Evolutionary conservation across 2,329 filamentous ascomycete species (phyloP), one percentile per base, ranked within the genome.

Genomic region (Endocalyx cinctus): DNA sequence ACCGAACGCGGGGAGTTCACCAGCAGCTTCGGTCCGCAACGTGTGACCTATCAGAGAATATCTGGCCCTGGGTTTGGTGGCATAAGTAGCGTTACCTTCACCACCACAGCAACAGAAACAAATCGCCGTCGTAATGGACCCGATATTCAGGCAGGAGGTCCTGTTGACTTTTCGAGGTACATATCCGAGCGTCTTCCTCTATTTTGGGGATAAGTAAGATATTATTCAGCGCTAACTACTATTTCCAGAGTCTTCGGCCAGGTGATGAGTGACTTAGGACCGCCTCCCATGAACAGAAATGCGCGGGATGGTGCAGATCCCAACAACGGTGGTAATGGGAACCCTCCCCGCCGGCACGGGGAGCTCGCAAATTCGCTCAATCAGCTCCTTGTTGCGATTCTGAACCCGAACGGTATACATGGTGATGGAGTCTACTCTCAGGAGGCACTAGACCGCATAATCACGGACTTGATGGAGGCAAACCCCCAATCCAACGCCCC

Each of bases 401-500:
- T 80, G 25, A 70, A 69, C 33, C 72, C 74, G 11, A 64, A 69
- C 37, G 70, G 64, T 6, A 60, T 66, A 12, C 69, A 75, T 38
- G 86, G 88, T 14, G 90, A 97, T 58, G 86, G 82, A 6, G 90
- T 95, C 1, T 94, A 90, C 57, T 84, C 84, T 0, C 87, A 97
- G 60, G 88, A 95, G 62, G 89, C 85, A 3, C 67, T 97, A 19
- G 90, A 98, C 55, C 78, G 84, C 20, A 86, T 97, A 44, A 84
- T 98, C 35, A 84, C 86, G 0, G 77, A 84, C 47, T 69, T 97
- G 27, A 92, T 96, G 82, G 90, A 96, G 47, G 78, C 86, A 39
- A 83, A 88, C 37, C 74, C 79, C 3, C 73, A 73, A 33, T 83
- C 82, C 1, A 87, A 84, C 46, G 90, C 86, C 1, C 84, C 88